These are phyloP conservation scores for Xerocomus brunneocitrinus DNA, from an alignment of 768 basidiomycete species.

Conservation along the genomic window DNA sequence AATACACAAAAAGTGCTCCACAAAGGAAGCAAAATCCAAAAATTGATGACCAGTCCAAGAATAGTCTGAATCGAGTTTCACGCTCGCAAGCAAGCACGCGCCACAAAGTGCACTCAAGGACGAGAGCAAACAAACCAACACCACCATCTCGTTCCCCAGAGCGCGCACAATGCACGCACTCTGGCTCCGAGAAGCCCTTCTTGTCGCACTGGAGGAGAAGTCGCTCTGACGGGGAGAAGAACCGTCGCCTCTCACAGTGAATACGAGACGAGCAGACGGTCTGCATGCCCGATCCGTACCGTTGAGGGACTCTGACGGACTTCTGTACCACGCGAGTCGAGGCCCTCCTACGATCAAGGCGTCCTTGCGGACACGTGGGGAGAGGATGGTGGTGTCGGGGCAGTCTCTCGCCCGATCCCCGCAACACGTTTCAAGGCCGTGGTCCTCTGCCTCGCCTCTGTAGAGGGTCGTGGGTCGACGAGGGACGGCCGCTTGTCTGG, in stretches of 20 bases:
- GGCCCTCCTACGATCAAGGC: conserved; percentile 10
- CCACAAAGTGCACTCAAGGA: conserved; percentile 30
- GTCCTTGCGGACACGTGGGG: conserved; percentile 12
- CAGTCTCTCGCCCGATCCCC: conserved; percentile 44
- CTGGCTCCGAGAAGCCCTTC: not conserved
- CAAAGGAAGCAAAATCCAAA: conserved; percentile 7
- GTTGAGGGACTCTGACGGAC: not conserved
- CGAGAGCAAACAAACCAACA: conserved; percentile 2
- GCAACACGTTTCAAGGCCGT: conserved; percentile 50
- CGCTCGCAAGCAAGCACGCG: conserved; percentile 12
- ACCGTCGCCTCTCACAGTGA: too few species aligned
- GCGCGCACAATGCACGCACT: not conserved
- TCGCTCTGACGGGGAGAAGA: not conserved
- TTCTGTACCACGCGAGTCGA: not conserved
- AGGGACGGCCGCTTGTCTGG: conserved; percentile 51
- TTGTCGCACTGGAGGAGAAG: not conserved
- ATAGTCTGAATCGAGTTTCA: conserved; percentile 34
- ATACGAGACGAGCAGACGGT: too few species aligned
- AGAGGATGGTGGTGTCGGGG: conserved; percentile 8
- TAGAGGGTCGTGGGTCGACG: conserved; percentile 40
- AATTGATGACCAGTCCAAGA: conserved; percentile 25
- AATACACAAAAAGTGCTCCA: not conserved
- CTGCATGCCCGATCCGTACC: not conserved
- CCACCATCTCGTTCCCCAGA: conserved; percentile 22
- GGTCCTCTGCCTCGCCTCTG: conserved; percentile 16